These are phyloP conservation scores for Citrus inodora DNA, from an alignment of 345 rosid genomes.

Conservation along the genomic window DNA sequence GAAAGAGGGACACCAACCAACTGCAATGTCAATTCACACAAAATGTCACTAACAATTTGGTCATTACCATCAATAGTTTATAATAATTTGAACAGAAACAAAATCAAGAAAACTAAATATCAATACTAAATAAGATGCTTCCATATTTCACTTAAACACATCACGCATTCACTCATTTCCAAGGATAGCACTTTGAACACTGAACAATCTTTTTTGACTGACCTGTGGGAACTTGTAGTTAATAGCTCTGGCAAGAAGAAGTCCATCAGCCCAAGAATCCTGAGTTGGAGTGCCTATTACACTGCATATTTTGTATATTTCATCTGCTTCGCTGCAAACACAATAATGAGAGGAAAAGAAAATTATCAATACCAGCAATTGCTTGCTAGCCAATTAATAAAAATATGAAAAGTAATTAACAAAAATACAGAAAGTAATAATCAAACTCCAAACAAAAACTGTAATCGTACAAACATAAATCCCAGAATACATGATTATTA, in stretches of 20 bases:
- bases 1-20: constrained; percentile 52
- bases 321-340: constrained; percentile 87
- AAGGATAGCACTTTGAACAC: background rate
- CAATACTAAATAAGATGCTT: background rate
- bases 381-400: background rate
- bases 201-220: background rate
- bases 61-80: background rate
- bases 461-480: background rate
- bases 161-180: background rate
- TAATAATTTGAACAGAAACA: background rate
- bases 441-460: background rate
- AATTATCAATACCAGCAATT: background rate
- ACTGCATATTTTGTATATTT: constrained; percentile 87
- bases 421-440: background rate
- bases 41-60: background rate
- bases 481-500: background rate
- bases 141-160: background rate
- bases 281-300: constrained; percentile 79
- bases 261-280: constrained; percentile 85
- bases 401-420: background rate
- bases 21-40: constrained; percentile 33
- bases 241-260: constrained; percentile 68
- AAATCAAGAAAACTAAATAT: background rate
- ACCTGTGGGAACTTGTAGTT: constrained; percentile 88
- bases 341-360: background rate